Conservation (phyloP, 2,329 filamentous ascomycete genomes). For the Alternaria metachromatica region DNA sequence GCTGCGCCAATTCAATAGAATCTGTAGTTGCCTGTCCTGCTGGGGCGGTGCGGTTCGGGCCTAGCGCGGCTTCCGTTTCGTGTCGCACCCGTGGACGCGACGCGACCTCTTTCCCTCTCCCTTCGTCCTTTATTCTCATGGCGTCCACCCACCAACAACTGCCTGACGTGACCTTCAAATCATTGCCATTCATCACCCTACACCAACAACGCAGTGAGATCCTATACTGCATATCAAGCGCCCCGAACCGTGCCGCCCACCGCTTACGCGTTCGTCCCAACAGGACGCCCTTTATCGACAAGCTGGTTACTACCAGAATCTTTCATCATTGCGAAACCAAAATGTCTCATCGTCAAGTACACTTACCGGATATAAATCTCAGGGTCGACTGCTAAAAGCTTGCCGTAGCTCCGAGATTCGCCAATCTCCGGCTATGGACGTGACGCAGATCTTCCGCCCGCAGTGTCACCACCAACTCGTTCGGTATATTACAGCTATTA, state of each 20-base stretch:
- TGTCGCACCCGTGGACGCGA: background rate
- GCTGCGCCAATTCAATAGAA: background rate
- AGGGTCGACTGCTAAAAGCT: background rate
- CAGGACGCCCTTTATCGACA: background rate
- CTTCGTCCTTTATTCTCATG: background rate
- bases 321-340: background rate
- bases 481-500: constrained; percentile 2
- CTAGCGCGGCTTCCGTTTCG: background rate
- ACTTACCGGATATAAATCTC: background rate
- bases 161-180: background rate
- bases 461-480: background rate
- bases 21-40: background rate
- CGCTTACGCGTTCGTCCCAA: background rate
- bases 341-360: background rate
- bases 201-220: background rate
- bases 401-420: background rate
- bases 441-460: background rate
- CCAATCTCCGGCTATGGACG: background rate
- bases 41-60: background rate
- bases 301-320: background rate
- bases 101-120: background rate
- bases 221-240: background rate
- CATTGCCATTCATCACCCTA: background rate
- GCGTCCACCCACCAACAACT: background rate
- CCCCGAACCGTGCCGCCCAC: background rate